Percentiles rank a stretch among this genome's conserved stretches.
Evolutionary conservation across 768 basidiomycete species (phyloP).

Genomic region (Kwoniella dendrophila): DNA sequence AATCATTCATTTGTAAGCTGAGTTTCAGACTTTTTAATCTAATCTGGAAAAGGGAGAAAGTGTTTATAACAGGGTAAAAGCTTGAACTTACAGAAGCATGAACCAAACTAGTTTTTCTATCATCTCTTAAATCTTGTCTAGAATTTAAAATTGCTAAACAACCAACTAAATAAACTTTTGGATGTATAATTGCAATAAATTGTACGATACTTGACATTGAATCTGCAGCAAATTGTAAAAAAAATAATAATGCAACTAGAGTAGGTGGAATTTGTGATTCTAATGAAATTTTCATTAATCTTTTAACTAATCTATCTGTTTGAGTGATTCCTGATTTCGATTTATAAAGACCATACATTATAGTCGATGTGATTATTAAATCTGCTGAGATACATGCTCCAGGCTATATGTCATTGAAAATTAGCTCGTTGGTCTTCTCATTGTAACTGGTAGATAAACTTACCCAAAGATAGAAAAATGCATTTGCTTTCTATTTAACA

Average conservation of each 20-base stretch:
- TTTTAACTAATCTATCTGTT: slow-evolving; percentile 17
- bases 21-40: background rate
- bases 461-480: slow-evolving; percentile 27
- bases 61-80: too few relatives aligned
- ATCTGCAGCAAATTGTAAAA: slow-evolving; percentile 18
- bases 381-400: slow-evolving; percentile 25
- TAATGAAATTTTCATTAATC: slow-evolving; percentile 18
- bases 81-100: slow-evolving; percentile 17
- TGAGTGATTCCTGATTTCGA: slow-evolving; percentile 19
- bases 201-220: slow-evolving; percentile 25
- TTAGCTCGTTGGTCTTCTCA: background rate
- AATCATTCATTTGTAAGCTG: background rate
- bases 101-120: slow-evolving; percentile 10
- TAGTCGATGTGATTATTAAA: slow-evolving; percentile 21
- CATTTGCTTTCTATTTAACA: slow-evolving; percentile 9
- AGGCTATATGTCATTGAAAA: background rate
- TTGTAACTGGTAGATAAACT: too few relatives aligned
- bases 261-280: slow-evolving; percentile 26
- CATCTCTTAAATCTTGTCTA: slow-evolving; percentile 12
- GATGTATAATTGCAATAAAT: slow-evolving; percentile 29
- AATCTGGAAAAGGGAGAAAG: background rate
- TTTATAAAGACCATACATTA: slow-evolving; percentile 18
- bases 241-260: slow-evolving; percentile 18
- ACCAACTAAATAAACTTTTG: slow-evolving; percentile 20
- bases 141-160: slow-evolving; percentile 17